Evolutionary conservation across 2,329 filamentous ascomycete species (phyloP).

Genomic region (Colletotrichum echinochloae): DNA sequence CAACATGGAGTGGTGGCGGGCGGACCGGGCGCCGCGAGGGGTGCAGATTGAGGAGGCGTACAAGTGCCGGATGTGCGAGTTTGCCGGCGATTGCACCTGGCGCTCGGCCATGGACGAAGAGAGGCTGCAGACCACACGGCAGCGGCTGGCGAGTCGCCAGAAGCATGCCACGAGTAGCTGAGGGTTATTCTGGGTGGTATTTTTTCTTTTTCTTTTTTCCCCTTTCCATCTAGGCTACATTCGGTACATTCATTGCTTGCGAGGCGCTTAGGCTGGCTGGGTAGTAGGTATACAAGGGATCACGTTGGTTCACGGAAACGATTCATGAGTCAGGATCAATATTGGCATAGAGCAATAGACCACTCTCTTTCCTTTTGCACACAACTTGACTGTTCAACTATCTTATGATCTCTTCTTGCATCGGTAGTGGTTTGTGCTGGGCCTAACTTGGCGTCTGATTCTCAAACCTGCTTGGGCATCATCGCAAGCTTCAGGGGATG

Average conservation of each 20-base stretch:
- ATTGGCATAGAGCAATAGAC: neutral
- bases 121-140: slow-evolving; percentile 41
- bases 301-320: neutral
- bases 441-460: neutral
- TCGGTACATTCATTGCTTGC: neutral
- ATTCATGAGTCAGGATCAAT: neutral
- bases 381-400: too few relatives aligned
- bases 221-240: fast-evolving
- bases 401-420: too few relatives aligned
- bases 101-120: slow-evolving; percentile 76
- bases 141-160: slow-evolving; percentile 20
- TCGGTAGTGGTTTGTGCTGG: neutral
- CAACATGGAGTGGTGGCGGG: slow-evolving; percentile 90
- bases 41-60: slow-evolving; percentile 87
- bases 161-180: slow-evolving; percentile 10
- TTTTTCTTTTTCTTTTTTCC: too few relatives aligned
- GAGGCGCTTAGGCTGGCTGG: slow-evolving; percentile 11
- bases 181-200: neutral
- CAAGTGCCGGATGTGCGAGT: slow-evolving; percentile 89
- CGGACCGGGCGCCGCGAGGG: slow-evolving; percentile 76
- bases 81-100: slow-evolving; percentile 84
- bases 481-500: neutral
- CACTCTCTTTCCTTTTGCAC: too few relatives aligned
- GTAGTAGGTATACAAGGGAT: neutral
- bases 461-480: neutral